Conservation (phyloP, 139 green algal genomes). For the Medakamo hakoo region DNA sequence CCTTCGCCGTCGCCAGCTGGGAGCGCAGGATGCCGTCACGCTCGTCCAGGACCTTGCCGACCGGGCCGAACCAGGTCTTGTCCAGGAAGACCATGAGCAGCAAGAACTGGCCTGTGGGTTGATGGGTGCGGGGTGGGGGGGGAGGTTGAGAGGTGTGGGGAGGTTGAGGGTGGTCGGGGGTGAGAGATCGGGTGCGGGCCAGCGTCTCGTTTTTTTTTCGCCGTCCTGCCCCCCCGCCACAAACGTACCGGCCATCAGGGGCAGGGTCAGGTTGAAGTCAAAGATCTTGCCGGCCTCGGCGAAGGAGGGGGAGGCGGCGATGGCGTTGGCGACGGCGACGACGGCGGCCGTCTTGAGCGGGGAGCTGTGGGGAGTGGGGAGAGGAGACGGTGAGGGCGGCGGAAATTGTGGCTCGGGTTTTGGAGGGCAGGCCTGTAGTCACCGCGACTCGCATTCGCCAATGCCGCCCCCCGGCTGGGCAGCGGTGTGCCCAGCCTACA, state of each 20-base stretch:
- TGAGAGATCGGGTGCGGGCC: too few relatives aligned
- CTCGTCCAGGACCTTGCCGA: conserved; percentile 72
- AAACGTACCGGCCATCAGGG: conserved; percentile 57
- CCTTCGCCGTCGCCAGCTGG: conserved; percentile 65
- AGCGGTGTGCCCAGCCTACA: too few relatives aligned
- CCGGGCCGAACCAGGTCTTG: conserved; percentile 79
- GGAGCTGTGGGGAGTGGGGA: conserved; percentile 14
- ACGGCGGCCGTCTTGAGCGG: conserved; percentile 36
- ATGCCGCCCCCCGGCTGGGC: too few relatives aligned
- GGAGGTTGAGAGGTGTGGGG: too few relatives aligned
- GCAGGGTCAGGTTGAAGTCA: conserved; percentile 67
- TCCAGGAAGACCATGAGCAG: conserved; percentile 86
- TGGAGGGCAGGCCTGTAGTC: too few relatives aligned
- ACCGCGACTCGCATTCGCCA: too few relatives aligned
- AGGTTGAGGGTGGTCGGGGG: too few relatives aligned
- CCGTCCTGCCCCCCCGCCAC: too few relatives aligned
- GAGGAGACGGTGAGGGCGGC: not conserved
- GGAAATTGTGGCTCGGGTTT: not conserved
- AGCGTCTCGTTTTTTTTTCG: too few relatives aligned
- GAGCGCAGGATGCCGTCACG: conserved; percentile 53
- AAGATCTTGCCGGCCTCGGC: conserved; percentile 62
- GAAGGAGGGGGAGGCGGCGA: conserved; percentile 49
- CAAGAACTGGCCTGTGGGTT: conserved; percentile 72
- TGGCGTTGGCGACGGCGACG: conserved; percentile 35
- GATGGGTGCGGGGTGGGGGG: too few relatives aligned